Base-by-base conservation (phyloP, 192 early-diverging fungal species). In the Endogone sp. region DNA sequence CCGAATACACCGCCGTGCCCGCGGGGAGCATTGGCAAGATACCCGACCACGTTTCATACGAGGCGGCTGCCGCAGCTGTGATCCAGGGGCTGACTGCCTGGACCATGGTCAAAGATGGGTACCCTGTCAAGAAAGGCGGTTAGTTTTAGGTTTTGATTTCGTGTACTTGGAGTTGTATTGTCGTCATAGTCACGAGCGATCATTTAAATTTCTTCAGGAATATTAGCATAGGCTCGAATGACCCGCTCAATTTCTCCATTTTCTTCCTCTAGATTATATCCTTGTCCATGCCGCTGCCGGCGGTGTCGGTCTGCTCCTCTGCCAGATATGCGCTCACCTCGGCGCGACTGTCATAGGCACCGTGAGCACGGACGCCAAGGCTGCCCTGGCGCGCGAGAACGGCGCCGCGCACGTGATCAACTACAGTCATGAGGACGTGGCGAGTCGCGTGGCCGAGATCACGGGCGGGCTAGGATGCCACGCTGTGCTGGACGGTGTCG, bases 301-400 rank as follows among this genome's bases (percentile, higher is more conserved):
- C 11, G 96, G 95, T 31, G 90, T 92, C 28, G 96, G 96, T 3
- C 79, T 85, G 16, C 73, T 95, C 22, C 78, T 97, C 29, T 84
- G 89, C 27, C 95, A 97, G 75, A 59, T 97, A 61, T 81, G 82
- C 72, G 90, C 89, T 68, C 68, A 83, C 9, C 65, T 85, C 2
- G 96, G 96, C 4, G 96, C 95, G 22, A 82, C 80, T 49, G 96
- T 97, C 58, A 97, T 98, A 66, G 92, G 92, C 58, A 95, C 94
- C 1, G 86, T 86, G 1, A 93, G 91, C 21, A 86, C 81, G 2
- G 76, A 80, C 0, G 89, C 85, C 28, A 97, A 97, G 79, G 88
- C 86, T 1, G 71, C 81, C 23, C 55, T 88, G 26, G 91, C 89
- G 10, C 68, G 71, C 9, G 49, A 75, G 28, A 77, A 87, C 0